Evolutionary conservation across 208 protist genomes (phyloP).

Genomic region (Wallacemonas sp.): DNA sequence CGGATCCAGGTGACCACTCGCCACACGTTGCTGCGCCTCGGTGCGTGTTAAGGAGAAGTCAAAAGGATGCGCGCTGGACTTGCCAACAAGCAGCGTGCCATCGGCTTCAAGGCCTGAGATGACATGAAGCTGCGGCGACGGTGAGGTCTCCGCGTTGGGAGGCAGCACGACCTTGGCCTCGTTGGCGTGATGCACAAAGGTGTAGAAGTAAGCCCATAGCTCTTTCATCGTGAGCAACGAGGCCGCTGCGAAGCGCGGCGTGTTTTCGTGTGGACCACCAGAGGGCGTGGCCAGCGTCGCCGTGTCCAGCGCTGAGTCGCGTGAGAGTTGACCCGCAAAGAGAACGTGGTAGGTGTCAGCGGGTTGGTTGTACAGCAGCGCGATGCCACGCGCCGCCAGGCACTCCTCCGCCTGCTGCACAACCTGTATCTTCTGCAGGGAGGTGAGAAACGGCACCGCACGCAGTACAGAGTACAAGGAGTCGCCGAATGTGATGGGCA

Average conservation of each 20-base stretch:
- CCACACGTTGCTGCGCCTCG: background rate
- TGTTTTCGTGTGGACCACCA: background rate
- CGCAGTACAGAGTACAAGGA: conserved; percentile 28
- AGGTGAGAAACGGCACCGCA: conserved; percentile 8
- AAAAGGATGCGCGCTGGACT: background rate
- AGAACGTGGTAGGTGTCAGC: conserved; percentile 36
- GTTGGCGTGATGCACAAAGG: conserved; percentile 29
- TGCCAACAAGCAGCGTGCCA: background rate
- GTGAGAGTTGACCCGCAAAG: conserved; percentile 17
- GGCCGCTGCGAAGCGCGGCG: background rate
- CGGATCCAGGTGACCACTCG: background rate
- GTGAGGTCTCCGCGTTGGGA: background rate
- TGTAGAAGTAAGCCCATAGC: conserved; percentile 72
- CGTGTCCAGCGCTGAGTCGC: background rate
- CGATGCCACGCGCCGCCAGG: conserved; percentile 30
- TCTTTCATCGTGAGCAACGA: conserved; percentile 24
- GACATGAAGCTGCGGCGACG: conserved; percentile 19
- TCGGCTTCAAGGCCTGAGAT: conserved; percentile 37
- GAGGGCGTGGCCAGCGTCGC: conserved; percentile 1
- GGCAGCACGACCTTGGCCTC: conserved; percentile 1
- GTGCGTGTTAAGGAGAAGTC: background rate
- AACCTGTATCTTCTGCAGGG: conserved; percentile 23
- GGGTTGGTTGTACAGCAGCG: conserved; percentile 35
- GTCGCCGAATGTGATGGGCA: conserved; percentile 39
- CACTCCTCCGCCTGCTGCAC: conserved; percentile 27